Evolutionary conservation across 768 basidiomycete genomes (phyloP).

Genomic region (Rhodotorula diobovata): DNA sequence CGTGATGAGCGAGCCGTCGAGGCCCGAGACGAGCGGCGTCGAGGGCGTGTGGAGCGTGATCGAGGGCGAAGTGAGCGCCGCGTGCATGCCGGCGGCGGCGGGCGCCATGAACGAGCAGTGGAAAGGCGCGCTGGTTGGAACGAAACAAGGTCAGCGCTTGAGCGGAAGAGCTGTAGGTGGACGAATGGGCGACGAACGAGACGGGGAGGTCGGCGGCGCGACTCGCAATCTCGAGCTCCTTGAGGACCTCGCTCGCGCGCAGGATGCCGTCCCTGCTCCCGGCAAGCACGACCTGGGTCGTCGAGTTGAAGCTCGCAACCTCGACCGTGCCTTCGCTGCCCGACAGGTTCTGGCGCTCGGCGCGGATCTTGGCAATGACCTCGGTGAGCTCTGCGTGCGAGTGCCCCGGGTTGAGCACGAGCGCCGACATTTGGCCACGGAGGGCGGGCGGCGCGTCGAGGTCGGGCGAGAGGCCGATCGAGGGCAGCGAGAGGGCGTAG

Average conservation of each 20-base stretch:
- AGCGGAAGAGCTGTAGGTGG: no score
- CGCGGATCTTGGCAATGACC: constrained; percentile 28
- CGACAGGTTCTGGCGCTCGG: neutral
- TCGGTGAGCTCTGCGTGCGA: constrained; percentile 39
- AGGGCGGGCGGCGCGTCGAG: constrained; percentile 31
- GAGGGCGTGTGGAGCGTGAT: constrained; percentile 33
- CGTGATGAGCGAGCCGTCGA: constrained; percentile 39
- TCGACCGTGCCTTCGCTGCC: constrained; percentile 40
- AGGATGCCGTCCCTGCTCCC: constrained; percentile 42
- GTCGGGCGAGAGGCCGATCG: constrained; percentile 38
- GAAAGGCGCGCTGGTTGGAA: constrained; percentile 39
- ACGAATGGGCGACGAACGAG: constrained; percentile 15
- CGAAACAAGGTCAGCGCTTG: neutral
- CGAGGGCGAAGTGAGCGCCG: constrained; percentile 33
- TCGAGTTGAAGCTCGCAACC: constrained; percentile 44
- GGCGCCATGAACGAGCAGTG: constrained; percentile 44
- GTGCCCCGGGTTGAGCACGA: constrained; percentile 40
- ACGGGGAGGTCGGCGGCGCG: constrained; percentile 43
- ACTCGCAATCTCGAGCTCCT: constrained; percentile 37
- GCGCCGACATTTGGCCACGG: constrained; percentile 42
- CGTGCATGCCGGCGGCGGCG: constrained; percentile 38
- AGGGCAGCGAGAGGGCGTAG: constrained; percentile 38
- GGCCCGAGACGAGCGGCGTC: constrained; percentile 39
- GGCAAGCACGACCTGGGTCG: constrained; percentile 41
- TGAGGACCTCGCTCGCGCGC: constrained; percentile 38